Conservation (phyloP, 225 moss, liverwort and hornwort genomes). For the Anthoceros angustus region DNA sequence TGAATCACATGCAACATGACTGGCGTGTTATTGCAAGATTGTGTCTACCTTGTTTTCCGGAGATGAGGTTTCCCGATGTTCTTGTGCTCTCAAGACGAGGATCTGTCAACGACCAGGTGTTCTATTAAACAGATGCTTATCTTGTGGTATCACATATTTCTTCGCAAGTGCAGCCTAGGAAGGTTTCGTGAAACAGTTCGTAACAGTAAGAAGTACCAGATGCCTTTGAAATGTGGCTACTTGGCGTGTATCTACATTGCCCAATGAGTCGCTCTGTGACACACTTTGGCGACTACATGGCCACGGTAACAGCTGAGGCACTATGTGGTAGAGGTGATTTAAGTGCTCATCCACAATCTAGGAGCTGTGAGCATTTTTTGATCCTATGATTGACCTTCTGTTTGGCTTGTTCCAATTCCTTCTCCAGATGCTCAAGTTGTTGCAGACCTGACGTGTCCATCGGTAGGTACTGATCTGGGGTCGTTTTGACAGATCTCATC, state of each 20-base stretch:
- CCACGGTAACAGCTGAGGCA: too few relatives aligned
- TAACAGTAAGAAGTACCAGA: too few relatives aligned
- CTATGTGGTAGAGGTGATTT: too few relatives aligned
- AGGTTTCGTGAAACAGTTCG: too few relatives aligned
- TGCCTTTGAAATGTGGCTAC: too few relatives aligned
- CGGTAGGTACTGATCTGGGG: conserved; percentile 37
- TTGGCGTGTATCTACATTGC: too few relatives aligned
- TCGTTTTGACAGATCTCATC: conserved; percentile 23
- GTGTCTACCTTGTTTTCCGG: conserved; percentile 65
- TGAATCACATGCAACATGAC: too few relatives aligned
- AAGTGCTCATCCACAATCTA: not conserved
- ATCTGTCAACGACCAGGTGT: conserved; percentile 30
- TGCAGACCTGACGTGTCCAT: conserved; percentile 83
- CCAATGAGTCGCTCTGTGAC: too few relatives aligned
- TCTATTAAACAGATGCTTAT: not conserved
- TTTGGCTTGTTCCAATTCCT: conserved; percentile 94
- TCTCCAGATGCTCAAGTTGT: conserved; percentile 92
- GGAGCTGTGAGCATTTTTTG: not conserved
- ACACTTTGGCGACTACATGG: too few relatives aligned
- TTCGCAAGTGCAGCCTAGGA: too few relatives aligned
- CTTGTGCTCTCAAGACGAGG: conserved; percentile 84
- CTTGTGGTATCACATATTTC: not conserved
- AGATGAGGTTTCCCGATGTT: conserved; percentile 65
- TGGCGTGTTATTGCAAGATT: not conserved
- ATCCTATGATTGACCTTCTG: conserved; percentile 45